A percentile compares a stretch with the other conserved stretches of the same genome.
Conservation (phyloP, 805 yeast species). For the Saccharomyces jurei region DNA sequence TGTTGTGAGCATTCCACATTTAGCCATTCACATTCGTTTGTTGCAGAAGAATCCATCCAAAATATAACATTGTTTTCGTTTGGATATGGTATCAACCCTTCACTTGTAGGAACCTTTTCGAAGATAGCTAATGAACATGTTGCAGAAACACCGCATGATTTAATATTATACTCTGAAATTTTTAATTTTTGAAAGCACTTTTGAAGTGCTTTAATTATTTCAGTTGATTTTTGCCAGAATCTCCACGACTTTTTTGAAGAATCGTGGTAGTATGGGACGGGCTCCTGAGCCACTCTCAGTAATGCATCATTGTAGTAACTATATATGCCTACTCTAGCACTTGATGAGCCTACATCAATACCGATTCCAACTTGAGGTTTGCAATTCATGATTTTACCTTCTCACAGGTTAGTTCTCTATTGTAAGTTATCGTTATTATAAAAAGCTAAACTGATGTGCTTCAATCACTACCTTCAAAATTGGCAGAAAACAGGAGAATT, state of each 20-base stretch:
- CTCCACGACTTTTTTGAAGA: slow-evolving; percentile 18
- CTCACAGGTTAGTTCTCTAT: not conserved
- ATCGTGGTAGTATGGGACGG: slow-evolving; percentile 20
- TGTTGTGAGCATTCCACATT: slow-evolving; percentile 19
- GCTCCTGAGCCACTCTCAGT: slow-evolving; percentile 5
- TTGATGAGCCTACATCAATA: slow-evolving; percentile 45
- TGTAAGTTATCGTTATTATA: not conserved
- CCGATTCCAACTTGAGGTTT: slow-evolving; percentile 29
- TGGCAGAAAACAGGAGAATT: not conserved
- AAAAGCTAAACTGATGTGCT: not conserved
- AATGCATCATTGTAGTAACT: slow-evolving; percentile 13
- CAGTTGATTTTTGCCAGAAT: slow-evolving; percentile 36
- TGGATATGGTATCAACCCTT: slow-evolving; percentile 8
- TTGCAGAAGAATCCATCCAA: slow-evolving; percentile 53
- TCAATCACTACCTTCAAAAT: not conserved
- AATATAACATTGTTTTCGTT: slow-evolving; percentile 37
- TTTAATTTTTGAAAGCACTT: slow-evolving; percentile 15
- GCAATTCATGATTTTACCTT: not conserved
- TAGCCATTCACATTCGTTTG: slow-evolving; percentile 27
- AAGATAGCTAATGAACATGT: slow-evolving; percentile 53
- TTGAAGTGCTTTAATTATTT: slow-evolving; percentile 32
- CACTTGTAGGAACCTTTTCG: slow-evolving; percentile 30
- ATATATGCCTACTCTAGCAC: slow-evolving; percentile 36
- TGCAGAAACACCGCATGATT: slow-evolving; percentile 40
- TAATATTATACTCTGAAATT: slow-evolving; percentile 4